Evolutionary conservation across 2,329 filamentous ascomycete species (phyloP).

Genomic region (Biscogniauxia marginata): DNA sequence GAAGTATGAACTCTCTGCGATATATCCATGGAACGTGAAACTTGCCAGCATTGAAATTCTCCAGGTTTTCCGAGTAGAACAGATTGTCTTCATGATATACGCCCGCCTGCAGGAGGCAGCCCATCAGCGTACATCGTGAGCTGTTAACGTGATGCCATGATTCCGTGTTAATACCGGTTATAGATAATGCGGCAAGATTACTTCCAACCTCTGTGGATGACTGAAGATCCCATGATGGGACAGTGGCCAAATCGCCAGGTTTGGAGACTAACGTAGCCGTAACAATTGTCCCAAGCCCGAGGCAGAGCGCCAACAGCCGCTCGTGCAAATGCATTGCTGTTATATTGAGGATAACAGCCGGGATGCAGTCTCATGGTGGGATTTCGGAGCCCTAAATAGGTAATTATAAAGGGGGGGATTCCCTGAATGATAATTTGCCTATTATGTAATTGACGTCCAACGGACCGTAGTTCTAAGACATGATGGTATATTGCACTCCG

Average conservation of each 20-base stretch:
- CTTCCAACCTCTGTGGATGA: conserved; percentile 39
- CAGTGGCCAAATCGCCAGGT: conserved; percentile 24
- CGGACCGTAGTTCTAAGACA: neutral
- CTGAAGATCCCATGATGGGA: conserved; percentile 50
- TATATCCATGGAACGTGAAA: conserved; percentile 60
- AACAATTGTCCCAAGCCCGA: conserved; percentile 10
- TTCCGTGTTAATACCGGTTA: conserved; percentile 43
- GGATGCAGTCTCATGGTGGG: neutral
- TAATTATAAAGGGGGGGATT: neutral
- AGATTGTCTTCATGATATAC: conserved; percentile 52
- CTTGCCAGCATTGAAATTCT: conserved; percentile 40
- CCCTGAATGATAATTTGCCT: neutral
- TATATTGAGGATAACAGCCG: neutral
- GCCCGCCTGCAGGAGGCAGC: conserved; percentile 51
- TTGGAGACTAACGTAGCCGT: conserved; percentile 18
- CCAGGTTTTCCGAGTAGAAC: conserved; percentile 53
- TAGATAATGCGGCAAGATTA: conserved; percentile 40
- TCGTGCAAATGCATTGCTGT: conserved; percentile 19
- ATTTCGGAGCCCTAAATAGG: neutral
- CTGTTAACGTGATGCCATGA: conserved; percentile 49
- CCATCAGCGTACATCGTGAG: conserved; percentile 55
- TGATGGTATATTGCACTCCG: neutral
- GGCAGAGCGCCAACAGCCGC: conserved; percentile 14
- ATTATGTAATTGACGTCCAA: neutral
- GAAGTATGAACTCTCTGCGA: conserved; percentile 49